A percentile compares a stretch with the other conserved stretches of the same genome.
Conservation (phyloP, 2,329 filamentous ascomycete genomes). For the Cladobotryum mycophilum region DNA sequence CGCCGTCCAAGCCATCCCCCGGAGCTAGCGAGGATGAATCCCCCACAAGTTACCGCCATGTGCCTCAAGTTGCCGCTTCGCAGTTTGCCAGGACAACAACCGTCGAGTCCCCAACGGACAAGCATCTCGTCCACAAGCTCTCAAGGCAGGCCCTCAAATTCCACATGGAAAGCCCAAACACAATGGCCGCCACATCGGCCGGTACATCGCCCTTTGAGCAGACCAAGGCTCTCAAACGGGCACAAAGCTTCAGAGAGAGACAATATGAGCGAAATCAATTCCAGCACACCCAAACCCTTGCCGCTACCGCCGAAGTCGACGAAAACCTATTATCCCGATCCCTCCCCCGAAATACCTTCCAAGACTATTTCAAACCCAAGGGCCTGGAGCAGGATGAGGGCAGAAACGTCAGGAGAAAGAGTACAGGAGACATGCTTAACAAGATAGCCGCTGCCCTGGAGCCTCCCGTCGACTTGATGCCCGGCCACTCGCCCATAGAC, state of each 20-base stretch:
- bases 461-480: neutral
- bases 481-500: neutral
- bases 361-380: slow-evolving; percentile 17
- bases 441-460: slow-evolving; percentile 10
- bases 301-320: slow-evolving; percentile 30
- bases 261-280: slow-evolving; percentile 38
- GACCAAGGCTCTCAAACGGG: slow-evolving; percentile 30
- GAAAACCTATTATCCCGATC: slow-evolving; percentile 14
- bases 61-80: slow-evolving; percentile 47
- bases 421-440: slow-evolving; percentile 30
- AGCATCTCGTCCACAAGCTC: slow-evolving; percentile 35
- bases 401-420: slow-evolving; percentile 26
- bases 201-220: slow-evolving; percentile 29
- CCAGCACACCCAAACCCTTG: slow-evolving; percentile 32
- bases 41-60: slow-evolving; percentile 37
- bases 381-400: slow-evolving; percentile 10
- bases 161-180: slow-evolving; percentile 29
- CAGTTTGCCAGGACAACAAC: slow-evolving; percentile 52
- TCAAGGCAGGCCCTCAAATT: slow-evolving; percentile 37
- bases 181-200: slow-evolving; percentile 16
- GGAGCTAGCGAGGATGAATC: slow-evolving; percentile 13
- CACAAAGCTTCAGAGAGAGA: slow-evolving; percentile 33
- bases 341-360: slow-evolving; percentile 27
- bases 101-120: slow-evolving; percentile 32
- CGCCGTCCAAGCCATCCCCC: slow-evolving; percentile 4